Percentiles rank a stretch among this genome's conserved stretches.
Evolutionary conservation across 345 rosid species (phyloP).

Genomic region (Eucalyptus microcorys): DNA sequence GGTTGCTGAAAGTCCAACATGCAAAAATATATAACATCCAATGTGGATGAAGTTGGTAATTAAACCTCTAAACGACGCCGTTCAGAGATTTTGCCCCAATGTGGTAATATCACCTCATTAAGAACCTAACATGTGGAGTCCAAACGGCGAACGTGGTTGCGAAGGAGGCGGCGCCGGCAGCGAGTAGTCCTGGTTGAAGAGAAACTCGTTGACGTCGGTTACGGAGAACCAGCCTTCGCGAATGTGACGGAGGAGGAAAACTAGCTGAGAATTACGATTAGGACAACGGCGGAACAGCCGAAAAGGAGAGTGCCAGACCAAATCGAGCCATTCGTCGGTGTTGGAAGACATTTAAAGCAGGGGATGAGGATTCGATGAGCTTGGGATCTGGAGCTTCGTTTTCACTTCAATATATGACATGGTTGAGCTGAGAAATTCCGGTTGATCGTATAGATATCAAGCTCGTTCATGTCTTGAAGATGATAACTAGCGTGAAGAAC

Average conservation of each 20-base stretch:
- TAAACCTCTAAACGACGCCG: fast-evolving
- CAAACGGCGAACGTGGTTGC: slow-evolving; percentile 78
- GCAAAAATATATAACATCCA: not conserved
- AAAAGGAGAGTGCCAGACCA: slow-evolving; percentile 3
- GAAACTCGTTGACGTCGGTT: slow-evolving; percentile 25
- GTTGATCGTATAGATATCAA: not conserved
- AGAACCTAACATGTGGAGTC: slow-evolving; percentile 64
- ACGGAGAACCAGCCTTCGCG: slow-evolving; percentile 14
- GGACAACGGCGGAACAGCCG: not conserved
- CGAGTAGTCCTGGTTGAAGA: slow-evolving; percentile 70
- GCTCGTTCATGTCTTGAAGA: not conserved
- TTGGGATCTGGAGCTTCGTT: not conserved
- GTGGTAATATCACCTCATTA: not conserved
- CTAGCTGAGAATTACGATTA: not conserved
- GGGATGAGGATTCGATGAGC: slow-evolving; percentile 20
- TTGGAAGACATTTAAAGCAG: slow-evolving; percentile 41
- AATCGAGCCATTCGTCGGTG: slow-evolving; percentile 30
- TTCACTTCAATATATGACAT: not conserved
- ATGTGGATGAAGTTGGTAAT: not conserved
- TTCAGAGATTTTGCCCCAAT: not conserved
- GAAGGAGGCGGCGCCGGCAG: slow-evolving; percentile 92
- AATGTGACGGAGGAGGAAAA: not conserved
- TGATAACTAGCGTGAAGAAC: slow-evolving; percentile 15
- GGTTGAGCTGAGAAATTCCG: not conserved
- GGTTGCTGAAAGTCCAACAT: not conserved